Base-by-base conservation (phyloP, 805 yeast species). In the Zygoascus flipseniorum region DNA sequence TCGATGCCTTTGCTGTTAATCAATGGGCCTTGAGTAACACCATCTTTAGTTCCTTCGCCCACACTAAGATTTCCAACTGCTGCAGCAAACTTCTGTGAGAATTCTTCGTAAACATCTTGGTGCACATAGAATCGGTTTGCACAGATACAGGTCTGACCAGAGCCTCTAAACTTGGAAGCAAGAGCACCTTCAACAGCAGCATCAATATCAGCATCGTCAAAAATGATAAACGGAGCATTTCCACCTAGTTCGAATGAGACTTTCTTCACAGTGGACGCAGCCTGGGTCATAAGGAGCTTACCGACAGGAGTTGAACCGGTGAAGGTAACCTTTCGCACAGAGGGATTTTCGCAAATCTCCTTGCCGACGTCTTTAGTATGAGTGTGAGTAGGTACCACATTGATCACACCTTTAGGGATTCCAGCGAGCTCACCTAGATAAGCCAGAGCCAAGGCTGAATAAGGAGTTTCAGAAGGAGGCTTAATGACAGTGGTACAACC, bases 121-220 rank as follows among this genome's bases (percentile, higher is more conserved):
- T 86, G 93, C 35, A 86, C 77, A 63, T 76, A 86, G 52, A 86
- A 65, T 63, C 92, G 76, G 69, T 85, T 85, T 50, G 90, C 89
- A 66, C 90, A 85, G 47, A 85, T 85, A 71, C 95, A 86, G 3
- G 92, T 85, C 69, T 86, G 93, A 56, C 95, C 95, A 43, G 85
- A 77, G 18, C 86, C 85, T 66, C 95, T 76, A 72, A 86, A 82
- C 67, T 86, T 86, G 58, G 82, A 77, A 9, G 78, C 82, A 54
- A 85, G 64, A 2, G 88, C 80, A 44, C 82, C 88, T 13, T 74
- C 76, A 14, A 85, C 82, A 0, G 93, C 93, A 46, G 73, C 70
- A 55, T 81, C 86, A 23, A 85, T 60, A 57, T 83, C 80, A 13
- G 89, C 89, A 65, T 85, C 92, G 53, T 82, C 82, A 67, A 86